phyloP scores from a whole-genome alignment of 768 basidiomycete genomes.

The Pisolithus microcarpus region DNA sequence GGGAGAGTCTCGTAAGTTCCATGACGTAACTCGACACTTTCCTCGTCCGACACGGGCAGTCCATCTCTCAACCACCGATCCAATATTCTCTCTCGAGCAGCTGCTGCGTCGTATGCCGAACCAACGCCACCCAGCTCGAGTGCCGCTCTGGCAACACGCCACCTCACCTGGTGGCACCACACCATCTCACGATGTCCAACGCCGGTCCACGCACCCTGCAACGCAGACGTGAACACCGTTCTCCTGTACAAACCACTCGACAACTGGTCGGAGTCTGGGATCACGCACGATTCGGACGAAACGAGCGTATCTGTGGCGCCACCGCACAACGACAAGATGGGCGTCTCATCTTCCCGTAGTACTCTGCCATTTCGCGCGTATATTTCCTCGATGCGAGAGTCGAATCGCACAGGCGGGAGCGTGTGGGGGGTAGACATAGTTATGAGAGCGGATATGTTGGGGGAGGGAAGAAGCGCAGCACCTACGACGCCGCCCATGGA shows the following conservation, averaged over 20 bases:
- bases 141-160: conserved; percentile 74
- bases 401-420: conserved; percentile 83
- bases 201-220: conserved; percentile 92
- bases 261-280: conserved; percentile 29
- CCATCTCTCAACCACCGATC: conserved; percentile 69
- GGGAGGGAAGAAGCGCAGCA: conserved; percentile 63
- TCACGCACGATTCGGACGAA: conserved; percentile 79
- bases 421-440: conserved; percentile 96
- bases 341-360: conserved; percentile 44
- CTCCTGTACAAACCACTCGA: conserved; percentile 35
- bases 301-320: conserved; percentile 91
- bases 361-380: conserved; percentile 43
- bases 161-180: conserved; percentile 97
- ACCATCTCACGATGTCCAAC: conserved; percentile 96
- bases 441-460: conserved; percentile 66
- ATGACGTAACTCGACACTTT: conserved; percentile 2
- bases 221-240: conserved; percentile 75
- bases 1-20: conserved; percentile 33
- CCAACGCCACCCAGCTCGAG: conserved; percentile 50
- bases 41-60: conserved; percentile 7
- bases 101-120: conserved; percentile 11
- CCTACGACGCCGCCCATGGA: conserved; percentile 98
- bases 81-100: conserved; percentile 31
- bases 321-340: conserved; percentile 81
- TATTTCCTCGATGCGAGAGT: conserved; percentile 68